A percentile compares a stretch with the other conserved stretches of the same genome.
These are phyloP conservation scores for Backusella tarrabulga DNA, from an alignment of 192 early-diverging fungal genomes.

Conservation along the genomic window DNA sequence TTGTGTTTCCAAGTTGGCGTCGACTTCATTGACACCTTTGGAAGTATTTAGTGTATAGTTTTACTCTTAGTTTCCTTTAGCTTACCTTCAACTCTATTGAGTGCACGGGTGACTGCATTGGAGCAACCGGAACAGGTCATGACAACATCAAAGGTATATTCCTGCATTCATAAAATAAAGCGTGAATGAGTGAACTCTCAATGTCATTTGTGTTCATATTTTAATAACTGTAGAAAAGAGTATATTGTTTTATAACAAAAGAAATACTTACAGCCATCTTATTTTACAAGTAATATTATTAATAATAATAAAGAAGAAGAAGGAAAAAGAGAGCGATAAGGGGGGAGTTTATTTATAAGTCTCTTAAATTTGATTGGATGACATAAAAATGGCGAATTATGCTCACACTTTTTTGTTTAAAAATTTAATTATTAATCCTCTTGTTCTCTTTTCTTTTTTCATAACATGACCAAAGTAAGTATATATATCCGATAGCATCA, in stretches of 20 bases:
- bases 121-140: constrained; percentile 82
- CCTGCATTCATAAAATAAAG: constrained; percentile 15
- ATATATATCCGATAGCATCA: neutral
- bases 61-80: too few species aligned
- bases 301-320: neutral
- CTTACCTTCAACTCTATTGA: constrained; percentile 56
- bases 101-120: constrained; percentile 67
- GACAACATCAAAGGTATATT: constrained; percentile 72
- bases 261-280: neutral
- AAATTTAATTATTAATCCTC: too few species aligned
- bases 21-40: neutral
- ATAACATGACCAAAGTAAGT: neutral
- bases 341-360: neutral
- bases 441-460: neutral
- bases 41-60: too few species aligned
- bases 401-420: neutral
- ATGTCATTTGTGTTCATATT: neutral
- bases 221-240: neutral
- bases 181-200: neutral
- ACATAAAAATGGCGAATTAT: neutral
- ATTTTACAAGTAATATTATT: neutral
- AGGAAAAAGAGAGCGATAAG: neutral
- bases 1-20: constrained; percentile 11
- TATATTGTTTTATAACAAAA: too few species aligned
- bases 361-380: neutral